These are phyloP conservation scores for Diutina siamensis DNA, from an alignment of 1,139 yeast species.

Conservation along the genomic window DNA sequence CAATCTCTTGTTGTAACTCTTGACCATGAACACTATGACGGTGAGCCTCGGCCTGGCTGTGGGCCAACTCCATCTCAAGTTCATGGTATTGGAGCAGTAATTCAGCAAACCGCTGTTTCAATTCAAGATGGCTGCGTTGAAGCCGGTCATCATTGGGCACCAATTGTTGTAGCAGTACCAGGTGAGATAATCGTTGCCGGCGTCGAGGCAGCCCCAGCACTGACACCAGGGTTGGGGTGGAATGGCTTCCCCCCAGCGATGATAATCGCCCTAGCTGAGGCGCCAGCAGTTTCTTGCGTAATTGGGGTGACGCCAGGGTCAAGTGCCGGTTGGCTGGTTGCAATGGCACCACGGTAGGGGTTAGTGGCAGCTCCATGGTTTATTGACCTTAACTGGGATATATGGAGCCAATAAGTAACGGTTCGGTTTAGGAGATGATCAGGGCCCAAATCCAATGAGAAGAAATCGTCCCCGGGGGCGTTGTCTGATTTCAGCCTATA, in stretches of 20 bases:
- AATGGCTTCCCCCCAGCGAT: background rate
- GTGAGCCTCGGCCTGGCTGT: slow-evolving; percentile 14
- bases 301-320: background rate
- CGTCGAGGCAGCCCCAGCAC: slow-evolving; percentile 1
- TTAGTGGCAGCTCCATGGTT: slow-evolving; percentile 5
- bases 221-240: background rate
- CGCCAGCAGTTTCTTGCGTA: slow-evolving; percentile 4
- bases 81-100: slow-evolving; percentile 15
- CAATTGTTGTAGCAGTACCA: background rate
- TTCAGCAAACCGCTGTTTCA: slow-evolving; percentile 15
- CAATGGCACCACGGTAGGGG: slow-evolving; percentile 3
- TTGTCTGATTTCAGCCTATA: slow-evolving; percentile 5
- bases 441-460: slow-evolving; percentile 4
- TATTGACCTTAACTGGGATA: no score
- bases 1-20: slow-evolving; percentile 20
- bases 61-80: slow-evolving; percentile 15
- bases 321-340: slow-evolving; percentile 1
- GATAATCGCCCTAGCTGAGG: slow-evolving; percentile 2
- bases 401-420: background rate
- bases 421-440: slow-evolving; percentile 2
- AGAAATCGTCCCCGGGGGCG: slow-evolving; percentile 5
- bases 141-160: slow-evolving; percentile 1
- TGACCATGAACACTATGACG: slow-evolving; percentile 16
- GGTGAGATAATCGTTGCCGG: background rate
- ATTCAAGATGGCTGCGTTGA: slow-evolving; percentile 21